Percentiles rank a stretch among this genome's conserved stretches.
Evolutionary conservation across 345 rosid genomes (phyloP).

Genomic region (Eucalyptus virginea): DNA sequence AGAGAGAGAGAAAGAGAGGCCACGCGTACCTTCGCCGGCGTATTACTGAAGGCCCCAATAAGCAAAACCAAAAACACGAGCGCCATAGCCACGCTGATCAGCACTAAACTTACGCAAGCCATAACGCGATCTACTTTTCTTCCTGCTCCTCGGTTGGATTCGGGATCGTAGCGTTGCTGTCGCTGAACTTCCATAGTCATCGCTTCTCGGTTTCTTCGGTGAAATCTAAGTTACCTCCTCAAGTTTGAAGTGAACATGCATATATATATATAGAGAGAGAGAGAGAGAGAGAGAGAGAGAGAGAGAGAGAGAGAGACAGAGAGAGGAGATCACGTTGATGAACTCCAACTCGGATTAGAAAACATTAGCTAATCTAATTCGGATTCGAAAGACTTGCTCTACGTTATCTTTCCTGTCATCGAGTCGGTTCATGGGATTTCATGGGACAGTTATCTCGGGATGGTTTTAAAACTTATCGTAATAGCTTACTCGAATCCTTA

Average conservation of each 20-base stretch:
- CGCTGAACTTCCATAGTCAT: neutral
- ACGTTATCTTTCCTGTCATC: neutral
- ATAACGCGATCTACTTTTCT: neutral
- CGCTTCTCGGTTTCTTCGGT: neutral
- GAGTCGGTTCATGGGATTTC: neutral
- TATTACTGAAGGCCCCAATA: neutral
- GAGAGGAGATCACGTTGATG: neutral
- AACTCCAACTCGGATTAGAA: neutral
- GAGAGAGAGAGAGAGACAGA: neutral
- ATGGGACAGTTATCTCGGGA: neutral
- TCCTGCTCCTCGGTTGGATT: neutral
- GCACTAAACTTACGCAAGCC: neutral
- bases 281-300: no score
- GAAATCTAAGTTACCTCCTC: neutral
- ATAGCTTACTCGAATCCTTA: neutral
- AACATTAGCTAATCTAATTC: neutral
- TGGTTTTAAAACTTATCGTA: neutral
- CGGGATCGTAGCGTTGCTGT: neutral
- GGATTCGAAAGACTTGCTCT: neutral
- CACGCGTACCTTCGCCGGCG: neutral
- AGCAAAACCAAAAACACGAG: neutral
- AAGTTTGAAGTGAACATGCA: neutral
- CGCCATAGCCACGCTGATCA: neutral
- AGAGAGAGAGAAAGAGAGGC: neutral
- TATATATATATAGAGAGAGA: no score